Evolutionary conservation across 495 filamentous ascomycete genomes (phyloP), one percentile per base, ranked within the genome.

Genomic region (Cairneyella variabilis): DNA sequence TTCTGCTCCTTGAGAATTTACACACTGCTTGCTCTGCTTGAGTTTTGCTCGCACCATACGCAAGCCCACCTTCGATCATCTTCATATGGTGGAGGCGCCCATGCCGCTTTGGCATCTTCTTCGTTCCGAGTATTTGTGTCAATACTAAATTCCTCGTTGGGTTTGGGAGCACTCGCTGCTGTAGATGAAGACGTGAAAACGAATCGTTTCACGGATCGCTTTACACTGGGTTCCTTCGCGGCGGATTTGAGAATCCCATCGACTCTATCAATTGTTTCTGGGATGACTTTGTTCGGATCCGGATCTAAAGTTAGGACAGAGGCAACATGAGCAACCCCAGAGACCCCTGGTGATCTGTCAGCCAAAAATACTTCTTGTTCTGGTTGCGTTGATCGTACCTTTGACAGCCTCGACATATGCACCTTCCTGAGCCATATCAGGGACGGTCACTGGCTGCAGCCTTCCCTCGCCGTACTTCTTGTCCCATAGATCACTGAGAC

Each of bases 21-120:
- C 76, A 83, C 0, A 70, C 53, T 12, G 62, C 71, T 28, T 68
- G 68, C 59, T 84, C 80, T 4, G 66, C 70, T 56, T 72, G 64
- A 2, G 66, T 72, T 61, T 85, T 84, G 51, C 72, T 74, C 0
- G 77, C 75, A 6, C 62, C 57, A 51, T 85, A 79, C 2, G 79
- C 69, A 23, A n/a, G 51, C 30, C 36, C 42, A 54, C 2, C 43
- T 54, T 20, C 61, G 53, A 11, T 56, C 52, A 7, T 54, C 53
- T n/a, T 58, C 51, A 47, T 71, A 71, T 0, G 62, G 66, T n/a
- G 73, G 58, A 3, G 69, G 62, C 20, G 60, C 67, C 69, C 70
- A 81, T 0, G 74, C 79, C 4, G 50, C 49, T 32, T 72, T 53
- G 36, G 79, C 54, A 1, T 64, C 64, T 4, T 59, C 64, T 0